Conservation (phyloP, 352 stramenopile genomes). For the Pythium myriotylum region DNA sequence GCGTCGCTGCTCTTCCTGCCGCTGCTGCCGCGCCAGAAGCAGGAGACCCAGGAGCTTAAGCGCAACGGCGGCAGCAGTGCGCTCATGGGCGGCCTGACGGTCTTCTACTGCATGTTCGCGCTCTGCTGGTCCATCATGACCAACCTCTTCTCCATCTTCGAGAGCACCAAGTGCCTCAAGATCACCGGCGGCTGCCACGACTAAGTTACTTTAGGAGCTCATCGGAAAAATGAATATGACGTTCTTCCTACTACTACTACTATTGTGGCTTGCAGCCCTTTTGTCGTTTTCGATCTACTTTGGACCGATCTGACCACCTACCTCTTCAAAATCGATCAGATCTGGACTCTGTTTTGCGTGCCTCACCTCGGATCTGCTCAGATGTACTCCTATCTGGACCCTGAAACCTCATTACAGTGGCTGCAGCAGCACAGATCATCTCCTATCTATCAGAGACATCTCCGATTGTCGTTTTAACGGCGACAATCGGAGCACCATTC, state of each 20-base stretch:
- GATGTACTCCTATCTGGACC: no score
- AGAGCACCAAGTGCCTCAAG: slow-evolving; percentile 34
- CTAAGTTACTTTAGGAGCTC: slow-evolving; percentile 18
- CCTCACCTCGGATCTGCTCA: no score
- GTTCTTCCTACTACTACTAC: neutral
- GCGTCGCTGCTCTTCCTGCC: slow-evolving; percentile 24
- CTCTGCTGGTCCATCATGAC: slow-evolving; percentile 31
- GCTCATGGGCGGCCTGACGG: slow-evolving; percentile 21
- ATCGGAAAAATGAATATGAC: neutral
- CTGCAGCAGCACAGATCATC: no score
- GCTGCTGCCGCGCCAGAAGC: slow-evolving; percentile 24
- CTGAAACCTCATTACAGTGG: no score
- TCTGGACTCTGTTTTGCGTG: no score
- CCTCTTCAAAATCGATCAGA: no score
- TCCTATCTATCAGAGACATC: no score
- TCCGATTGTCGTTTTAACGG: no score
- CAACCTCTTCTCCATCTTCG: slow-evolving; percentile 31
- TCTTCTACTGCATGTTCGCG: slow-evolving; percentile 30
- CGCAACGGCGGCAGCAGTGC: slow-evolving; percentile 27
- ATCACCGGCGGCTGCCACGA: slow-evolving; percentile 30
- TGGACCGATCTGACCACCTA: no score
- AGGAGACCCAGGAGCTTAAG: slow-evolving; percentile 34
- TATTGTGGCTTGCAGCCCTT: no score
- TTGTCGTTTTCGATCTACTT: no score
- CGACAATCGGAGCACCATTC: no score